Base-by-base conservation (phyloP, 495 filamentous ascomycete genomes). In the Neurospora sp. region DNA sequence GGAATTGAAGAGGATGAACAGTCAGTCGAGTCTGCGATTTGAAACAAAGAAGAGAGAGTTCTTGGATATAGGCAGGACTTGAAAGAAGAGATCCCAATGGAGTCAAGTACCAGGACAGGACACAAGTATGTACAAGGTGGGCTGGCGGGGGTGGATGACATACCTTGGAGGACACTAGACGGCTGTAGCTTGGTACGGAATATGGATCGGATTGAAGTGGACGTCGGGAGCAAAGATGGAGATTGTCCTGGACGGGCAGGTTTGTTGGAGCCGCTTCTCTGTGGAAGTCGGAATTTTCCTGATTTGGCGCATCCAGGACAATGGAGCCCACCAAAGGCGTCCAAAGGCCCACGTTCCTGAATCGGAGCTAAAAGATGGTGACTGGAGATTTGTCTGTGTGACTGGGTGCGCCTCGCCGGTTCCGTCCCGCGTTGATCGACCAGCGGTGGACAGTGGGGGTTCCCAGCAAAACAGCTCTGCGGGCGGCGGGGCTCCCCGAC, bases 311-410 rank as follows among this genome's bases (percentile, higher is more conserved):
- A 71, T 42, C 39, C 70, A 42, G 54, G 54, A 62, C 54, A 31
- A 62, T 35, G 54, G 54, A 62, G 54, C 27, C 54, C 54, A 62
- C 23, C 54, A 62, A 35, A 23, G 42, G 39, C 35, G 73, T 66
- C 74, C 37, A 71, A 72, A 71, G 62, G 70, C 69, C 82, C 82
- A 84, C 82, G 83, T 84, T 84, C 83, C 83, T 83, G 75, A 75
- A 84, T 83, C 83, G 82, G 83, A 83, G 78, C 73, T 73, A 62
- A 62, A 16, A 31, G 23, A 31, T 70, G 14, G 48, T 73, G 69
- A 76, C 69, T 71, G 72, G 72, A 46, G 48, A 54, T 35, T 20
- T 39, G 40, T n/a, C 42, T 72, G 27, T 54, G 27, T 69, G 71
- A 31, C 18, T 71, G 73, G 77, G 77, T 77, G 76, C 74, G 76